Conservation (phyloP, 176 grass and related monocot genomes). For the Aechmea fasciata region DNA sequence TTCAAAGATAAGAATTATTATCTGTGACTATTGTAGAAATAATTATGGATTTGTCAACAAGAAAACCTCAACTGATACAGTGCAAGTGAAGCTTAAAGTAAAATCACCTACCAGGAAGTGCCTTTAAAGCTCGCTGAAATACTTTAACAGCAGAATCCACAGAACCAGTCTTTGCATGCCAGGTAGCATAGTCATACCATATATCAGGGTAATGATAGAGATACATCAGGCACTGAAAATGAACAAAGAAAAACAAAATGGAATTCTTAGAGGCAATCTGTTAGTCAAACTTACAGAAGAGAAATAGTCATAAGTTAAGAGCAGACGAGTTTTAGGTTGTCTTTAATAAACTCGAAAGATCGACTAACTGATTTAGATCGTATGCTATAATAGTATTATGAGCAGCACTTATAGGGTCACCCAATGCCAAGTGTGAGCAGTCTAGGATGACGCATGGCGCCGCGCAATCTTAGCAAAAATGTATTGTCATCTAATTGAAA, state of each 20-base stretch:
- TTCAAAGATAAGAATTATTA: no score
- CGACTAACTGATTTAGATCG: no score
- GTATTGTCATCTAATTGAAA: no score
- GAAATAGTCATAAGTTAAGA: no score
- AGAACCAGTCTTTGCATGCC: constrained; percentile 69
- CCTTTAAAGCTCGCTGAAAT: constrained; percentile 93
- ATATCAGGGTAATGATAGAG: constrained; percentile 98
- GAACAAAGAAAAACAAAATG: constrained; percentile 11
- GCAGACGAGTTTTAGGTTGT: no score
- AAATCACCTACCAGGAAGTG: constrained; percentile 72
- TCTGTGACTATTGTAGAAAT: neutral
- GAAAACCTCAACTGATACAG: neutral
- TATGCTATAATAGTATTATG: no score
- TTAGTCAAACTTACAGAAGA: neutral
- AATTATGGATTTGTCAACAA: neutral
- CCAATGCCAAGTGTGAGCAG: no score
- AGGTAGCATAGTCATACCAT: constrained; percentile 94
- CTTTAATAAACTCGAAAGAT: no score
- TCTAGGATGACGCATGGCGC: no score
- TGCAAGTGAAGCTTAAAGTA: constrained; percentile 12
- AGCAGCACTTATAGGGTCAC: no score
- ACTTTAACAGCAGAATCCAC: constrained; percentile 78
- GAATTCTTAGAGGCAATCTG: neutral
- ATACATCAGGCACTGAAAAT: constrained; percentile 81
- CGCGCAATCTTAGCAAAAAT: no score